phyloP scores from a whole-genome alignment of 129 eudicot species.

The Smallanthus sonchifolius region DNA sequence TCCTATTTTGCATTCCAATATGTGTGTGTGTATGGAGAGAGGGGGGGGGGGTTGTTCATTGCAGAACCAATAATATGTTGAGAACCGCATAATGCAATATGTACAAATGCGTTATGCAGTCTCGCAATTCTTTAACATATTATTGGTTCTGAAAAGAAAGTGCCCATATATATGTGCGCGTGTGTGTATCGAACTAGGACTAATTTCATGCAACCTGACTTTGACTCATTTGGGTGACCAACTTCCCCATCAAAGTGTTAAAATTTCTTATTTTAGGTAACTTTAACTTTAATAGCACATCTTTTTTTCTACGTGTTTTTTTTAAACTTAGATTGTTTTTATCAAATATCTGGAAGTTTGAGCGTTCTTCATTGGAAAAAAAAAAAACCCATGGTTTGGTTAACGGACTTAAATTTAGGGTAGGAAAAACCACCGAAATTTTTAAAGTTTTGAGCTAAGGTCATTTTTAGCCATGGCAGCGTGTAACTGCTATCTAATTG shows the following conservation, averaged over 20 bases:
- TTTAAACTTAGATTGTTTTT: neutral
- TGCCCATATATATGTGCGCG: too few species aligned
- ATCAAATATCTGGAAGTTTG: neutral
- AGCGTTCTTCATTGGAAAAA: neutral
- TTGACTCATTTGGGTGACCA: neutral
- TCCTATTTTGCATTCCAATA: neutral
- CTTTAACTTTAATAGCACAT: neutral
- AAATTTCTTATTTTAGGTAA: too few species aligned
- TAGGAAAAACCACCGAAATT: neutral
- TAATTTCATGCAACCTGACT: neutral
- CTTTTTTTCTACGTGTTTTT: neutral
- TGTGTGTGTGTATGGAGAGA: too few species aligned
- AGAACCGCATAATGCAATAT: too few species aligned
- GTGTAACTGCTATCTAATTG: neutral
- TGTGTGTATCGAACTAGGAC: neutral
- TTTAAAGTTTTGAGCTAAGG: neutral
- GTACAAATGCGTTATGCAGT: too few species aligned
- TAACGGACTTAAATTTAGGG: neutral
- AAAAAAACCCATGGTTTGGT: neutral
- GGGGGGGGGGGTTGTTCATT: too few species aligned
- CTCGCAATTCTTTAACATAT: too few species aligned
- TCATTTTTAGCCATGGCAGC: neutral
- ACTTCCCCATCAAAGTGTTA: neutral
- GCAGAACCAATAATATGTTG: too few species aligned
- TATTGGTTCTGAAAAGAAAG: too few species aligned